A percentile compares a stretch with the other conserved stretches of the same genome.
phyloP scores from a whole-genome alignment of 2,329 filamentous ascomycete genomes.

The Colletotrichum theobromicola region DNA sequence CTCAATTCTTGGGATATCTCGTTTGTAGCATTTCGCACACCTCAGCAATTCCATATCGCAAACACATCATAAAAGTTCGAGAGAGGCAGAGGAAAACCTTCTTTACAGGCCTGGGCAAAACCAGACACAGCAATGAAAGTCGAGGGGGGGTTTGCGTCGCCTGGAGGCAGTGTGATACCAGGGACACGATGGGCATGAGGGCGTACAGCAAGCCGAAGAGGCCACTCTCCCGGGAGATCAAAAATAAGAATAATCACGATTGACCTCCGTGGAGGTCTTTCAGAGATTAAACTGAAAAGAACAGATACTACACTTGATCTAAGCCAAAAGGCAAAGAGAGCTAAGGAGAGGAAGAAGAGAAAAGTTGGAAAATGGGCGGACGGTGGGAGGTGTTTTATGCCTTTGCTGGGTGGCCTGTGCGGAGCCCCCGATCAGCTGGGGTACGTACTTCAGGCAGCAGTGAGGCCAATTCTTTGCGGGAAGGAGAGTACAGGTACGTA shows the following conservation, averaged over 20 bases:
- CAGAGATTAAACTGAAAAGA: conserved; percentile 86
- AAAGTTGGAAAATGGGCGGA: conserved; percentile 27
- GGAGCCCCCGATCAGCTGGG: background rate
- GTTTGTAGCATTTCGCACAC: background rate
- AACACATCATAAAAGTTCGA: background rate
- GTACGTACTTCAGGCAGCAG: background rate
- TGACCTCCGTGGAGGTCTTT: conserved; percentile 69
- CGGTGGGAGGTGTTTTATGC: background rate
- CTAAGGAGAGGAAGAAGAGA: conserved; percentile 20
- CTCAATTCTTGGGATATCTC: background rate
- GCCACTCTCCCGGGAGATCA: conserved; percentile 45
- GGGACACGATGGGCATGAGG: conserved; percentile 66
- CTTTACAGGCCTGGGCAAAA: conserved; percentile 57
- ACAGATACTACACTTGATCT: conserved; percentile 83
- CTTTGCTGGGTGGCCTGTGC: background rate
- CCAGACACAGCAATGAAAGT: conserved; percentile 59
- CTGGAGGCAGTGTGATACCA: conserved; percentile 74
- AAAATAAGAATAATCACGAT: conserved; percentile 78
- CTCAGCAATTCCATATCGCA: background rate
- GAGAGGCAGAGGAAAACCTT: conserved; percentile 39
- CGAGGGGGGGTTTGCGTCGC: conserved; percentile 65
- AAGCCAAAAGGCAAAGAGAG: conserved; percentile 51
- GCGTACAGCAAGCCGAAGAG: conserved; percentile 73
- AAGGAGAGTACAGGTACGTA: background rate
- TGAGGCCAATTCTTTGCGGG: background rate